Evolutionary conservation across 768 basidiomycete species (phyloP).

Genomic region (Termitomyces titanicus): DNA sequence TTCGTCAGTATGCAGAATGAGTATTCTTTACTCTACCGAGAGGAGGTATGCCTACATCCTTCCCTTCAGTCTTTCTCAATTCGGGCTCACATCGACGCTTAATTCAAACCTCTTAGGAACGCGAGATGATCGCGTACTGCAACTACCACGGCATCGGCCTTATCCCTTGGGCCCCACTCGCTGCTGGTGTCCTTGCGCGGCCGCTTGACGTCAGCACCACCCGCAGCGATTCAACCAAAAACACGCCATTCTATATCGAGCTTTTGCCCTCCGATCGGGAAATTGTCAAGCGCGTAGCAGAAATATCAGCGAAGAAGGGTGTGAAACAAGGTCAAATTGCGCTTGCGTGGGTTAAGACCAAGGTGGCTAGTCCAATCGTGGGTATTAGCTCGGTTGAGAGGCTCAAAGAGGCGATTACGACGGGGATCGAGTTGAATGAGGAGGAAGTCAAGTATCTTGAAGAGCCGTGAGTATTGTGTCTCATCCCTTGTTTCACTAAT

Average conservation of each 20-base stretch:
- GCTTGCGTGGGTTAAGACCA: slow-evolving; percentile 36
- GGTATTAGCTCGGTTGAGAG: slow-evolving; percentile 19
- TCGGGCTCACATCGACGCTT: background rate
- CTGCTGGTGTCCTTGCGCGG: slow-evolving; percentile 33
- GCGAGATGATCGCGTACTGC: slow-evolving; percentile 43
- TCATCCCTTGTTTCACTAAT: background rate
- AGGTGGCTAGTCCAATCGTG: slow-evolving; percentile 31
- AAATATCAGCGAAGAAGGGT: slow-evolving; percentile 37
- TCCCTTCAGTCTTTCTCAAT: background rate
- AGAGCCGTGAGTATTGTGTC: slow-evolving; percentile 28
- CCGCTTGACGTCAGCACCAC: slow-evolving; percentile 25
- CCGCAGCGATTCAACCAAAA: slow-evolving; percentile 13
- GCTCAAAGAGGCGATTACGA: slow-evolving; percentile 16
- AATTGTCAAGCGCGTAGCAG: slow-evolving; percentile 35
- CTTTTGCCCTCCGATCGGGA: slow-evolving; percentile 23
- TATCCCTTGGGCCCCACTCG: slow-evolving; percentile 49
- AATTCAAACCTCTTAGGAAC: slow-evolving; percentile 29
- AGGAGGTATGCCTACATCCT: slow-evolving; percentile 29
- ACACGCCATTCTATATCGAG: slow-evolving; percentile 15
- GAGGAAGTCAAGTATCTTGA: slow-evolving; percentile 42
- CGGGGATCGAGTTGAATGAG: slow-evolving; percentile 27
- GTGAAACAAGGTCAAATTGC: slow-evolving; percentile 44
- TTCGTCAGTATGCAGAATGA: slow-evolving; percentile 57
- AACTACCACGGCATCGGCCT: slow-evolving; percentile 46
- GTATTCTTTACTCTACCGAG: slow-evolving; percentile 51